Evolutionary conservation across 441 rosid genomes (phyloP).

Genomic region (Dalechampia spathulata): DNA sequence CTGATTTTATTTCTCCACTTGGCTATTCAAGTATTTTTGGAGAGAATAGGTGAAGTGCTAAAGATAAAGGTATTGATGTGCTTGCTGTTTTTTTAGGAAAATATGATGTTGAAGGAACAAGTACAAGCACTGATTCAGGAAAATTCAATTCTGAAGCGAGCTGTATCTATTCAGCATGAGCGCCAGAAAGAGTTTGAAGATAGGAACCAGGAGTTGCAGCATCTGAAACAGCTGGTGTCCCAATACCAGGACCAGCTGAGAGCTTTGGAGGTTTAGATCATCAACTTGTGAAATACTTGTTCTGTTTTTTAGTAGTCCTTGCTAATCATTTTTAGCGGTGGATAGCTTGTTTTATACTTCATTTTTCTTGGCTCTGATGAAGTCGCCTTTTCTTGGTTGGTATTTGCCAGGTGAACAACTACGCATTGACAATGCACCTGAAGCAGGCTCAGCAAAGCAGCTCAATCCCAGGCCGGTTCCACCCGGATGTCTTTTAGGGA

Average conservation of each 20-base stretch:
- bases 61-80: slow-evolving; percentile 1
- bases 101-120: slow-evolving; percentile 63
- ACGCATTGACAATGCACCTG: slow-evolving; percentile 39
- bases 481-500: slow-evolving; percentile 51
- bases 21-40: too few relatives aligned
- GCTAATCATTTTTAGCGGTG: neutral
- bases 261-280: slow-evolving; percentile 58
- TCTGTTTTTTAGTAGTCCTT: neutral
- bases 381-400: neutral
- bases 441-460: slow-evolving; percentile 36
- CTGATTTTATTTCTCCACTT: neutral
- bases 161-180: slow-evolving; percentile 83
- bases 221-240: slow-evolving; percentile 59
- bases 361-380: neutral
- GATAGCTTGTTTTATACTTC: neutral
- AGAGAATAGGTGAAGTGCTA: neutral
- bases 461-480: slow-evolving; percentile 25
- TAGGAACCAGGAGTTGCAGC: slow-evolving; percentile 63
- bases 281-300: slow-evolving; percentile 5
- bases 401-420: slow-evolving; percentile 43
- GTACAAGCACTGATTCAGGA: slow-evolving; percentile 65
- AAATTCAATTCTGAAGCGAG: slow-evolving; percentile 69
- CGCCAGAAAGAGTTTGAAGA: slow-evolving; percentile 67
- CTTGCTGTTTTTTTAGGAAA: slow-evolving; percentile 39
- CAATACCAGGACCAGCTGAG: slow-evolving; percentile 86